These are phyloP conservation scores for Bretschneidera sinensis DNA, from an alignment of 345 rosid genomes.

Conservation along the genomic window DNA sequence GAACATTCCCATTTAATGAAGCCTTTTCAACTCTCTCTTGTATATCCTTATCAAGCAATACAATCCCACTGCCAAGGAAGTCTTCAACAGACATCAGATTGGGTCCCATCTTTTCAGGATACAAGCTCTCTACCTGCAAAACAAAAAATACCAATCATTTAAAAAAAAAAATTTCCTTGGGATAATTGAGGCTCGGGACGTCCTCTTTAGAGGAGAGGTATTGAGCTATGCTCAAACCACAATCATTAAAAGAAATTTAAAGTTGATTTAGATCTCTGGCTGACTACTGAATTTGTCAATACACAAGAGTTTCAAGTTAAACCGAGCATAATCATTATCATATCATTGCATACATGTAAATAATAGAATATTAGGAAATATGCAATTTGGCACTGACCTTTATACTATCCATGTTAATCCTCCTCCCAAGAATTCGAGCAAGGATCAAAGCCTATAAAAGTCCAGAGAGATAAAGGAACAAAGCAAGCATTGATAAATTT, in stretches of 20 bases:
- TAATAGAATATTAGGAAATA: slow-evolving; percentile 4
- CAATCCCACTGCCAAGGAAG: slow-evolving; percentile 55
- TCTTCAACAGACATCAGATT: slow-evolving; percentile 61
- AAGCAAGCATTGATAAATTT: not conserved
- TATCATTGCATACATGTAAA: not conserved
- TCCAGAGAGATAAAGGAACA: slow-evolving; percentile 16
- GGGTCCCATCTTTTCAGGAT: slow-evolving; percentile 78
- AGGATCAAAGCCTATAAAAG: slow-evolving; percentile 75
- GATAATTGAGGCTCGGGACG: too few relatives aligned
- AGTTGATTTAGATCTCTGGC: not conserved
- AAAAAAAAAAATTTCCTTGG: too few relatives aligned
- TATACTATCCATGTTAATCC: slow-evolving; percentile 60
- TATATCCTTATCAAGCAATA: slow-evolving; percentile 54
- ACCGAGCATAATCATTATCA: not conserved
- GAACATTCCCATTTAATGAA: slow-evolving; percentile 63
- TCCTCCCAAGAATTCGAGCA: slow-evolving; percentile 80
- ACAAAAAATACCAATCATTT: too few relatives aligned
- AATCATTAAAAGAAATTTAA: not conserved
- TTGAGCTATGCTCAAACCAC: too few relatives aligned
- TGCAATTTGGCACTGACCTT: slow-evolving; percentile 37
- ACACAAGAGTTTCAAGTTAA: not conserved
- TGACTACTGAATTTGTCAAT: not conserved
- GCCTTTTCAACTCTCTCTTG: slow-evolving; percentile 70
- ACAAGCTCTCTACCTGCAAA: slow-evolving; percentile 78
- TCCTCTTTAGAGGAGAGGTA: too few relatives aligned